phyloP scores from a whole-genome alignment of 768 basidiomycete species.

The Hemileccinum rubropunctum region DNA sequence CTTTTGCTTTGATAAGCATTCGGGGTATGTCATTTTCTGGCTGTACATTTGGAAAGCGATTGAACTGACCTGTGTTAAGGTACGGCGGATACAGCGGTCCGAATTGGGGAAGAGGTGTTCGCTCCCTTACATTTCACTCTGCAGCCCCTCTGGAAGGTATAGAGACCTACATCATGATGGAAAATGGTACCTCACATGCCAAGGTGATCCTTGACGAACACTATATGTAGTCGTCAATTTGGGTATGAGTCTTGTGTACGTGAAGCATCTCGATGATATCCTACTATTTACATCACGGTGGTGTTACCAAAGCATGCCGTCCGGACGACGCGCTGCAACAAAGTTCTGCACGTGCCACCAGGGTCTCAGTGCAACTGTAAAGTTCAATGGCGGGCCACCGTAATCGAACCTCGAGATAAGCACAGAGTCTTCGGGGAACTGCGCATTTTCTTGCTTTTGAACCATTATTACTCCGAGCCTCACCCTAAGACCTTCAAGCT shows the following conservation, averaged over 20 bases:
- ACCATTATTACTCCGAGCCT: too few species aligned
- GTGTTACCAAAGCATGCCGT: too few species aligned
- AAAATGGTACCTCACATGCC: conserved; percentile 57
- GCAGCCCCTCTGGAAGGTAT: conserved; percentile 43
- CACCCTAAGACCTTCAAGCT: too few species aligned
- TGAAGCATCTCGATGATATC: too few species aligned
- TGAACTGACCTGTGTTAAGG: conserved; percentile 31
- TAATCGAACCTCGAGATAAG: too few species aligned
- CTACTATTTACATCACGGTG: too few species aligned
- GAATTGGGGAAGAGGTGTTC: conserved; percentile 64
- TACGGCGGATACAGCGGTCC: conserved; percentile 57
- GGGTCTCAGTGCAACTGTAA: too few species aligned
- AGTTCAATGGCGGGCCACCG: too few species aligned
- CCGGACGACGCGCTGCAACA: too few species aligned
- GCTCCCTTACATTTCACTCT: conserved; percentile 59
- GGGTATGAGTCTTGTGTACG: not conserved
- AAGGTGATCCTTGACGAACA: conserved; percentile 46
- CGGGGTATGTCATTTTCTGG: conserved; percentile 44
- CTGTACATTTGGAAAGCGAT: not conserved
- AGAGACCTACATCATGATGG: conserved; percentile 64
- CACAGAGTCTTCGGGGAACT: too few species aligned
- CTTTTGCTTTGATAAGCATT: conserved; percentile 77
- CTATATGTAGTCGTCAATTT: conserved; percentile 25
- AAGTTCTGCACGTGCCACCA: too few species aligned
- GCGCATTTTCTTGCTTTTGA: too few species aligned